Conservation (phyloP, 345 rosid species). For the Zanthoxylum bungeanum region DNA sequence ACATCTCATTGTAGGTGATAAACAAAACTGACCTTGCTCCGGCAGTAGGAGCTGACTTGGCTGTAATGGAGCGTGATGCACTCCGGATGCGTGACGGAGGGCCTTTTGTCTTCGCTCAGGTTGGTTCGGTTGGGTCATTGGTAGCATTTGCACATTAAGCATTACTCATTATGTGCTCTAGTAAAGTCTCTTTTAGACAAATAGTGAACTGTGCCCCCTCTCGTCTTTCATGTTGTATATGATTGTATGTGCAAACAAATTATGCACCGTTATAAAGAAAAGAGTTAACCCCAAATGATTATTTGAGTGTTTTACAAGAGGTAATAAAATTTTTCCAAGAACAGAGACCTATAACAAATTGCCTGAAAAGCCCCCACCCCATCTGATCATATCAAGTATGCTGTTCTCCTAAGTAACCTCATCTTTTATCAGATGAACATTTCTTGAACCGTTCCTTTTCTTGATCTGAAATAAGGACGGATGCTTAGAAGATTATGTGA, state of each 20-base stretch:
- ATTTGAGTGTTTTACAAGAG: not conserved
- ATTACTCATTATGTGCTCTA: not conserved
- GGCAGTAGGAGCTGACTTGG: slow-evolving; percentile 84
- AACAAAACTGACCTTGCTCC: slow-evolving; percentile 94
- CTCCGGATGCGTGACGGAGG: slow-evolving; percentile 97
- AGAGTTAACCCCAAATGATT: not conserved
- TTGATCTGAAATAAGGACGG: not conserved
- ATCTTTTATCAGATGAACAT: not conserved
- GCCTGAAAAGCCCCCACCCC: not conserved
- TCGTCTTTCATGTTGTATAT: not conserved
- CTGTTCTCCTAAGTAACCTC: not conserved
- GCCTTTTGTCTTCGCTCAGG: slow-evolving; percentile 94
- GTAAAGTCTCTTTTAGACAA: not conserved
- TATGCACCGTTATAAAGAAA: not conserved
- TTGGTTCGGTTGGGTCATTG: slow-evolving; percentile 20
- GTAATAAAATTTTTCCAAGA: not conserved
- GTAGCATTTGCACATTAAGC: not conserved
- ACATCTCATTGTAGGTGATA: slow-evolving; percentile 53
- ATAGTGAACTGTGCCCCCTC: not conserved
- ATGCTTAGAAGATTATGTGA: not conserved
- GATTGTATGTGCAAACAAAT: not conserved
- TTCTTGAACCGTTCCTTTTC: not conserved
- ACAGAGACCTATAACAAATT: not conserved
- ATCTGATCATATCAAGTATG: not conserved
- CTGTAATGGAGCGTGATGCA: slow-evolving; percentile 86